Conservation (phyloP, 495 filamentous ascomycete species). For the Tetracladium setigerum region DNA sequence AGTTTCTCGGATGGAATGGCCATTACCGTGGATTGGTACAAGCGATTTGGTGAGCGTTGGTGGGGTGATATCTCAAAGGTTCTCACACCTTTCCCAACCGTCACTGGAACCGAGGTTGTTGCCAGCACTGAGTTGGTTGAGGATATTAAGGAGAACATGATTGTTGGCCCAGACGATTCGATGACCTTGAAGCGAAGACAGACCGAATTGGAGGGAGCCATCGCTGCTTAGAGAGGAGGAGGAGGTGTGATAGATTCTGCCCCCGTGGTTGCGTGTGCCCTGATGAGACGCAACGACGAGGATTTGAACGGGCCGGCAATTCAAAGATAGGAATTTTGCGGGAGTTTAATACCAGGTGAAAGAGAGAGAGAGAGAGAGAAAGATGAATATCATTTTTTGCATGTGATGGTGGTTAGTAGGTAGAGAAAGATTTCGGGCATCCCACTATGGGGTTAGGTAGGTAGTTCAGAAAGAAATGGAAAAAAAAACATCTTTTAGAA, state of each 20-base stretch:
- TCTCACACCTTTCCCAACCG: conserved; percentile 49
- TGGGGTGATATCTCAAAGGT: conserved; percentile 67
- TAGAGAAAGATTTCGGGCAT: no score
- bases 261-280: not conserved
- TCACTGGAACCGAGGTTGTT: conserved; percentile 40
- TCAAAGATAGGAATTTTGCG: not conserved
- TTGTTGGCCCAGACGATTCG: conserved; percentile 17
- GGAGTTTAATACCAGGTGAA: not conserved
- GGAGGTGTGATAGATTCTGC: not conserved
- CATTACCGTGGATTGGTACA: conserved; percentile 66
- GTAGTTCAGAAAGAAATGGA: no score
- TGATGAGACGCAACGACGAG: not conserved
- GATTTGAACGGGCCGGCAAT: not conserved
- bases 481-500: no score
- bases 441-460: no score
- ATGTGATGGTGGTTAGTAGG: no score
- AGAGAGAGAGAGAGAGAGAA: not conserved
- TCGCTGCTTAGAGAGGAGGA: not conserved
- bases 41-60: conserved; percentile 52
- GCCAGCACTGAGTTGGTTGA: conserved; percentile 40
- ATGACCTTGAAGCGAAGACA: conserved; percentile 20
- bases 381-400: not conserved
- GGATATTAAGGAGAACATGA: conserved; percentile 26
- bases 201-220: conserved; percentile 14
- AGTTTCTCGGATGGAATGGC: conserved; percentile 52